Base-by-base conservation (phyloP, 345 rosid genomes). In the Kernera saxatilis region DNA sequence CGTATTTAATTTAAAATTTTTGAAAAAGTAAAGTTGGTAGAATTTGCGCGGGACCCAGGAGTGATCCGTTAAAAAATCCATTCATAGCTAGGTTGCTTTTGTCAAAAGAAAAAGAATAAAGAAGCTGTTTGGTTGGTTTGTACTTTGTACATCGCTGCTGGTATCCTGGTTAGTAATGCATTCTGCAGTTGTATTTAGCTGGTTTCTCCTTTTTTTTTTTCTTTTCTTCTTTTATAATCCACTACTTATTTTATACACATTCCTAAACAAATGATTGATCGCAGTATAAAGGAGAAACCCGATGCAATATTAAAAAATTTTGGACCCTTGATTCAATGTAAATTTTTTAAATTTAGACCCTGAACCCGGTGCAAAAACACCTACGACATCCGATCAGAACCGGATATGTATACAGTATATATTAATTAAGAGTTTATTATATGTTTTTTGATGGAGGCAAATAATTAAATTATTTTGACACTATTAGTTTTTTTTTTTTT, bases 121-220 rank as follows among this genome's bases (percentile, higher is more conserved):
- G 32, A 40, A 45, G 66, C 43, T 61, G 45, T 37, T 58, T 58
- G 49, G 41, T 65, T 52, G 49, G 54, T 57, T 66, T 40, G 64
- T 64, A n/a, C n/a, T 29, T 41, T 74, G 57, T 39, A 32, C 64
- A 52, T 75, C 57, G 78, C 74, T 68, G 70, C 65, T 29, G 32
- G 32, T n/a, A n/a, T n/a, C n/a, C n/a, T 26, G 27, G 27, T 26
- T 26, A 4, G 27, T 26, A 26, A 26, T 26, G n/a, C 69, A 57
- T 52, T 18, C 22, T 67, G 43, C 33, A 49, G n/a, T 58, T 18
- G 48, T 25, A 59, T 74, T 23, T 67, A 57, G 69, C 72, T 74
- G 62, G 49, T 57, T 35, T 45, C 2, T 2, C 40, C 0, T 2
- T 13, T 64, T n/a, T 3, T 29, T 61, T 5, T 13, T 9, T n/a